Conservation (phyloP, 306 rosid species). For the Gastrolobium villosum region DNA sequence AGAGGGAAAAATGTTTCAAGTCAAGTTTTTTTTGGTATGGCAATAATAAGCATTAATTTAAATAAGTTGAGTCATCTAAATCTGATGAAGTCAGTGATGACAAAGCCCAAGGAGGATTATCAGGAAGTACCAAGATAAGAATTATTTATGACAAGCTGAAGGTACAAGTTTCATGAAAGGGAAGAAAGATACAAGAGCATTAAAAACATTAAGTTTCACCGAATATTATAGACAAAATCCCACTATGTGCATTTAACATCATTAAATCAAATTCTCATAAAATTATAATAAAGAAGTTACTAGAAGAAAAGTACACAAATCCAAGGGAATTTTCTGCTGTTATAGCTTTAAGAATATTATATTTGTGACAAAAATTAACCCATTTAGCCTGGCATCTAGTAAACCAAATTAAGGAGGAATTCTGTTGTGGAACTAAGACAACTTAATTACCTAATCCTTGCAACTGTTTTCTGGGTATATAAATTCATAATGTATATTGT, state of each 20-base stretch:
- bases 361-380: not conserved
- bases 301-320: conserved; percentile 1
- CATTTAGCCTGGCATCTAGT: not conserved
- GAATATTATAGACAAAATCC: conserved; percentile 6
- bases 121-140: conserved; percentile 10
- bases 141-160: conserved; percentile 17
- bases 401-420: not conserved
- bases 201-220: not conserved
- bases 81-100: not conserved
- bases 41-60: not conserved
- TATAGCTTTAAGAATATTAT: not conserved
- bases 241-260: conserved; percentile 5
- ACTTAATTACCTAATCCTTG: not conserved
- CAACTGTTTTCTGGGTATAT: not conserved
- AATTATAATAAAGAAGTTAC: not conserved
- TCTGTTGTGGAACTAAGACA: not conserved
- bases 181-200: conserved; percentile 19
- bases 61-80: not conserved
- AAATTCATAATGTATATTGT: not conserved
- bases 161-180: conserved; percentile 5
- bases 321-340: conserved; percentile 17
- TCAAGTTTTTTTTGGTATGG: conserved; percentile 5
- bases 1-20: conserved; percentile 9
- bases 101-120: conserved; percentile 17
- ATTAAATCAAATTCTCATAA: conserved; percentile 13